These are phyloP conservation scores for Solanum dulcamara DNA, from an alignment of 257 asterid genomes.

Conservation along the genomic window DNA sequence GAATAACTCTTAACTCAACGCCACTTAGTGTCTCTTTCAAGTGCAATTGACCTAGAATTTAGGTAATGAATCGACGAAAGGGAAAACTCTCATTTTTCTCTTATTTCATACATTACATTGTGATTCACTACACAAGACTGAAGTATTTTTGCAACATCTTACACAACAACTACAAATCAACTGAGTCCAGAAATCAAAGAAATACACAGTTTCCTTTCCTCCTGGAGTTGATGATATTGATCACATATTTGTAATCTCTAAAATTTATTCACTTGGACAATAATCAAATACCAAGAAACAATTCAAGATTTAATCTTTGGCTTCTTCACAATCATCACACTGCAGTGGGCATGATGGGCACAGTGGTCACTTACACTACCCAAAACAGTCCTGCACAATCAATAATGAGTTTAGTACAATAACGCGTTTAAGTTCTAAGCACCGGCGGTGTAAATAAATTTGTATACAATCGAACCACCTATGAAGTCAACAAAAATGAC, in stretches of 20 bases:
- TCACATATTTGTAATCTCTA: not conserved
- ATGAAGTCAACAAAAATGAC: not conserved
- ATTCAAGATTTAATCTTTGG: not conserved
- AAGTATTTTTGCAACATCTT: not conserved
- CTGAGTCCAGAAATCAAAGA: not conserved
- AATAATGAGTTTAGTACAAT: not conserved
- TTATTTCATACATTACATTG: not conserved
- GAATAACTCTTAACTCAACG: too few relatives aligned
- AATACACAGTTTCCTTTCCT: not conserved
- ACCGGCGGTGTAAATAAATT: too few relatives aligned
- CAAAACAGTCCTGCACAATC: not conserved
- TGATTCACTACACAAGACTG: not conserved
- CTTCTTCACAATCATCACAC: not conserved
- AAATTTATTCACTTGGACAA: not conserved
- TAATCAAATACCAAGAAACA: not conserved
- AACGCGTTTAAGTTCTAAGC: not conserved
- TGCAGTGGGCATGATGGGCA: conserved; percentile 1
- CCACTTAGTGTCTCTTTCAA: too few relatives aligned
- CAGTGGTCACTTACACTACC: not conserved
- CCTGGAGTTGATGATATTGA: not conserved
- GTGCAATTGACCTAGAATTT: too few relatives aligned
- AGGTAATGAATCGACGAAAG: too few relatives aligned
- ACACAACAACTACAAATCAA: not conserved
- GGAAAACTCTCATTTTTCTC: too few relatives aligned
- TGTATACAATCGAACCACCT: not conserved